Evolutionary conservation across 805 yeast genomes (phyloP).

Genomic region (Pichia cephalocereana): DNA sequence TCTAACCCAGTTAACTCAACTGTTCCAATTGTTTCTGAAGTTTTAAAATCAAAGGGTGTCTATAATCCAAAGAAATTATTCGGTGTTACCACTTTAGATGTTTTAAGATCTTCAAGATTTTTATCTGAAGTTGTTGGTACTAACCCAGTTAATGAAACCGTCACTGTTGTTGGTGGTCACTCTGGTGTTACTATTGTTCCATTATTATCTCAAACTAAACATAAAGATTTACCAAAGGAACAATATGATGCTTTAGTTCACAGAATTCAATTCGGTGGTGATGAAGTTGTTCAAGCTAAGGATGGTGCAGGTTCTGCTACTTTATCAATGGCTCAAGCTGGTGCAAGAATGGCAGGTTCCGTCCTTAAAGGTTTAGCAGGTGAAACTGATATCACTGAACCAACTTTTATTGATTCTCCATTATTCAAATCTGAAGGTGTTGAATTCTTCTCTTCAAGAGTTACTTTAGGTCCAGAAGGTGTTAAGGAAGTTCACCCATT

Average conservation of each 20-base stretch:
- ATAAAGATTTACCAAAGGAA: constrained; percentile 56
- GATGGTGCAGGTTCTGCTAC: constrained; percentile 82
- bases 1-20: constrained; percentile 97
- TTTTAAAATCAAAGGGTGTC: constrained; percentile 72
- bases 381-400: constrained; percentile 39
- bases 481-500: constrained; percentile 71
- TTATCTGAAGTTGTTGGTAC: constrained; percentile 57
- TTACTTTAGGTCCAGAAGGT: constrained; percentile 90
- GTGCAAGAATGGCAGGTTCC: constrained; percentile 63
- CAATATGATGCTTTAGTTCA: constrained; percentile 58
- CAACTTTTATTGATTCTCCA: constrained; percentile 62
- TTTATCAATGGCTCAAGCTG: constrained; percentile 80
- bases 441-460: constrained; percentile 92
- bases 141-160: constrained; percentile 68
- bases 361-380: constrained; percentile 49
- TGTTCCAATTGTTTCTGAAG: constrained; percentile 94
- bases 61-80: constrained; percentile 88
- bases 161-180: constrained; percentile 94
- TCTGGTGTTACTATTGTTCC: constrained; percentile 96
- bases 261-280: constrained; percentile 92
- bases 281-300: constrained; percentile 80
- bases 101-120: constrained; percentile 83
- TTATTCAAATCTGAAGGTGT: constrained; percentile 82
- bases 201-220: constrained; percentile 75
- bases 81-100: constrained; percentile 94